These are phyloP conservation scores for Alternaria sp. DNA, from an alignment of 2,329 filamentous ascomycete species.

Conservation along the genomic window DNA sequence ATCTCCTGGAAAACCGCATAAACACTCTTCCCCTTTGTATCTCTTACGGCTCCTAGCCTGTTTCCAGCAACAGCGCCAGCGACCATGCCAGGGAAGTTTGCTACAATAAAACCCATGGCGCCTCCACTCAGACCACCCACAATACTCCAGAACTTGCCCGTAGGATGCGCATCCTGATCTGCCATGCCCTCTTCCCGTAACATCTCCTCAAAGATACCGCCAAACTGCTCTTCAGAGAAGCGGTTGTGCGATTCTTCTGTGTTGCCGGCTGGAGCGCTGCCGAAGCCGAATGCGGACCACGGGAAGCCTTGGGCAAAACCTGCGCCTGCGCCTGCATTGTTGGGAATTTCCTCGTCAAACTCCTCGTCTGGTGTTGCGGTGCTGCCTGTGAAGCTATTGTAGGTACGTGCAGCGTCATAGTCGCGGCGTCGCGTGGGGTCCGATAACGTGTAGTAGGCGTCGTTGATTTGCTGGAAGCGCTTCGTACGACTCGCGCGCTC, in stretches of 20 bases:
- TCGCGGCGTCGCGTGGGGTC: slow-evolving; percentile 79
- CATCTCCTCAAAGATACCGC: slow-evolving; percentile 68
- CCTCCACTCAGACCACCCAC: slow-evolving; percentile 87
- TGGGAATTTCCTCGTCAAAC: slow-evolving; percentile 61
- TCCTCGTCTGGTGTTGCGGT: slow-evolving; percentile 55
- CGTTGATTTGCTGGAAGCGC: slow-evolving; percentile 90
- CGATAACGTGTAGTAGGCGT: slow-evolving; percentile 91
- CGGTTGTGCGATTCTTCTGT: slow-evolving; percentile 60
- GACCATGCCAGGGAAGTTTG: slow-evolving; percentile 86
- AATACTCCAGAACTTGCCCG: slow-evolving; percentile 83
- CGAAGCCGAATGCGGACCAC: slow-evolving; percentile 77
- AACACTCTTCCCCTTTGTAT: slow-evolving; percentile 93
- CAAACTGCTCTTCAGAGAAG: slow-evolving; percentile 82
- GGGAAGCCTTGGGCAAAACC: slow-evolving; percentile 65
- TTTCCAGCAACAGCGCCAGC: slow-evolving; percentile 94
- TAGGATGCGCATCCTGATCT: slow-evolving; percentile 68
- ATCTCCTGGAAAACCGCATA: slow-evolving; percentile 91
- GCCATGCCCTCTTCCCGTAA: slow-evolving; percentile 70
- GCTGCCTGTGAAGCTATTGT: slow-evolving; percentile 58
- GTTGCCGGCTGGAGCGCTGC: slow-evolving; percentile 53
- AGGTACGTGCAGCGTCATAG: slow-evolving; percentile 78
- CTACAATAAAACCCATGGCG: slow-evolving; percentile 92
- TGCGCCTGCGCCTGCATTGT: slow-evolving; percentile 7
- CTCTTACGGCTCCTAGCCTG: slow-evolving; percentile 85
- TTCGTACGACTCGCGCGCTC: slow-evolving; percentile 83